Base-by-base conservation (phyloP, 371 early-diverging fungal genomes). In the Quaeritorhiza haematococci region DNA sequence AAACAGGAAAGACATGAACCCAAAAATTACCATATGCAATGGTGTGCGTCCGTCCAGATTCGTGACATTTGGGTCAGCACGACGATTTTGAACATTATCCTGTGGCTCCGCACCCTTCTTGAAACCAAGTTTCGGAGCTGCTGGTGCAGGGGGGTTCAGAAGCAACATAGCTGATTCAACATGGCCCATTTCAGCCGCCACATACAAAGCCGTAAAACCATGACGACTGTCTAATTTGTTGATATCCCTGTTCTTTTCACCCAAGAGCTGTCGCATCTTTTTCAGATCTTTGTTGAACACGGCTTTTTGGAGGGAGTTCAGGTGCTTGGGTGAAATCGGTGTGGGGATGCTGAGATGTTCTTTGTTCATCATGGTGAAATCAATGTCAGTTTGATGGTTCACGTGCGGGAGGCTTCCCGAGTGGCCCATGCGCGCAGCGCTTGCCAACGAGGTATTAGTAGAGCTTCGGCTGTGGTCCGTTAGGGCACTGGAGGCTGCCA, bases 251-350 rank as follows among this genome's bases (percentile, higher is more conserved):
- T 64, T 67, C 48, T 54, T 61, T 17, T 72, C 67, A 30, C 33
- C 19, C 33, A 74, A 38, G 13, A 70, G 59, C 1, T 34, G 7
- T 46, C 24, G 43, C 26, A 70, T 35, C 30, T 60, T 64, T 6
- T 66, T 60, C 15, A 56, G 26, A 49, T 74, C 68, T n/a, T 57
- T 63, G 0, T 55, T n/a, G 59, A 59, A 66, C 2, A 59, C 68
- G 1, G 74, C 74, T 10, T 41, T 15, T 24, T 70, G 74, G 21
- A 74, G 63, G 23, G 71, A 62, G 53, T 69, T 74, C 38, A 74
- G 66, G 35, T 70, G 64, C 38, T 65, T 67, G 0, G 62, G 55
- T n/a, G n/a, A n/a, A n/a, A n/a, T n/a, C n/a, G n/a, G n/a, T n/a
- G n/a, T n/a, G n/a, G n/a, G n/a, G n/a, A n/a, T n/a, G n/a, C n/a